phyloP scores from a whole-genome alignment of 1,284 basidiomycete genomes.

The Austroboletus novae-zelandiae region DNA sequence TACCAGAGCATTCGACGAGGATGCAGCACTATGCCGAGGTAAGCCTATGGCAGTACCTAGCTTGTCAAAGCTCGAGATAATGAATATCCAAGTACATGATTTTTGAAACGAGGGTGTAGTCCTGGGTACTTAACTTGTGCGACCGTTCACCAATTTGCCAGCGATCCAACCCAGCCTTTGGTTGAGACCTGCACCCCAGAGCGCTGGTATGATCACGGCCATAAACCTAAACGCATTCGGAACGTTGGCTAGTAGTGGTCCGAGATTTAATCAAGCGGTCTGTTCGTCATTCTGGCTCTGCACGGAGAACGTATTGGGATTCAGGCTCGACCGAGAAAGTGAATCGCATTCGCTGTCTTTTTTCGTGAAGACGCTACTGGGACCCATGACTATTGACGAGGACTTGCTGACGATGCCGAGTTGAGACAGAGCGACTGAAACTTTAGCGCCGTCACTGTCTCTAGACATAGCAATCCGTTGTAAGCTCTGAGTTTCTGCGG shows the following conservation, averaged over 20 bases:
- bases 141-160: conserved; percentile 55
- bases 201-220: conserved; percentile 70
- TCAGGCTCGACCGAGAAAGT: conserved; percentile 75
- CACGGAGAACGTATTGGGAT: conserved; percentile 86
- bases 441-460: conserved; percentile 65
- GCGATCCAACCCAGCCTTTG: conserved; percentile 50
- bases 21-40: no score
- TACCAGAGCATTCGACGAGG: no score
- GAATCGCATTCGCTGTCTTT: conserved; percentile 70
- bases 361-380: conserved; percentile 76
- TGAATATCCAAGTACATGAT: no score
- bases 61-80: conserved; percentile 35
- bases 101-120: no score
- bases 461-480: conserved; percentile 60
- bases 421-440: conserved; percentile 63
- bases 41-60: no score
- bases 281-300: conserved; percentile 67
- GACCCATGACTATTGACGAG: conserved; percentile 68
- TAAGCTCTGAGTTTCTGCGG: conserved; percentile 59
- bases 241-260: conserved; percentile 75
- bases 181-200: conserved; percentile 60
- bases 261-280: conserved; percentile 44
- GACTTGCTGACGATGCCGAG: conserved; percentile 83
- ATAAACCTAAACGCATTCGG: conserved; percentile 82
- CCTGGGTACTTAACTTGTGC: no score